Evolutionary conservation across 208 protist species (phyloP).

Genomic region (Borovskyia barvae): DNA sequence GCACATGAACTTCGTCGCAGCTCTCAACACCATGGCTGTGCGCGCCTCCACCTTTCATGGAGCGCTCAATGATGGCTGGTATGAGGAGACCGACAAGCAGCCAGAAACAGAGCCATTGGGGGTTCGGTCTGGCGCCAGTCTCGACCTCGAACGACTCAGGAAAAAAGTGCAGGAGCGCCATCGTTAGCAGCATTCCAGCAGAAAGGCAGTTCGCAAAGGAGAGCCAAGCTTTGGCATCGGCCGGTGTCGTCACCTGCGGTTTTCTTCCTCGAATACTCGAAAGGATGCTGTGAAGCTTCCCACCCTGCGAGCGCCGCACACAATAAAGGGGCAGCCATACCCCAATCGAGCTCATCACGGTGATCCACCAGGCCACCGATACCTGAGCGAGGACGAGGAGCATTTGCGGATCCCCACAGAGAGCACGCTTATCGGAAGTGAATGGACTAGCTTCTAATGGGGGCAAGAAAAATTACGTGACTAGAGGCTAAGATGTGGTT

Average conservation of each 20-base stretch:
- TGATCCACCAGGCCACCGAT: slow-evolving; percentile 30
- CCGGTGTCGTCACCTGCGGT: not conserved
- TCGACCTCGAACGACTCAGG: slow-evolving; percentile 27
- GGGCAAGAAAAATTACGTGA: too few relatives aligned
- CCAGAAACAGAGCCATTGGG: slow-evolving; percentile 23
- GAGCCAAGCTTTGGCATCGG: slow-evolving; percentile 18
- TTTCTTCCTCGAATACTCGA: too few relatives aligned
- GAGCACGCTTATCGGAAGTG: too few relatives aligned
- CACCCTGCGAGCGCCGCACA: slow-evolving; percentile 8
- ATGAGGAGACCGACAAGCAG: slow-evolving; percentile 59
- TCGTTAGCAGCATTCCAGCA: slow-evolving; percentile 64
- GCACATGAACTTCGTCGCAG: slow-evolving; percentile 2
- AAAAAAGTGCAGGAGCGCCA: slow-evolving; percentile 61
- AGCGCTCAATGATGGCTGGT: slow-evolving; percentile 49
- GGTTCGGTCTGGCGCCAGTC: not conserved
- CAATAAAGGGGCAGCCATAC: slow-evolving; percentile 49
- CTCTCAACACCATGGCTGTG: slow-evolving; percentile 24
- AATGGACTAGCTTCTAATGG: too few relatives aligned
- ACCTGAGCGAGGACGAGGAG: slow-evolving; percentile 23
- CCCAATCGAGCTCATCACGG: slow-evolving; percentile 44
- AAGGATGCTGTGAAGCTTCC: too few relatives aligned
- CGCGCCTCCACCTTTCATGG: slow-evolving; percentile 8
- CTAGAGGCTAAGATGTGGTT: too few relatives aligned
- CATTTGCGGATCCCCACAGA: too few relatives aligned
- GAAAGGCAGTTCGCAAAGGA: slow-evolving; percentile 67